Percentiles rank a stretch among this genome's conserved stretches.
Evolutionary conservation across 1,139 yeast genomes (phyloP).

Genomic region (Scheffersomyces titani): DNA sequence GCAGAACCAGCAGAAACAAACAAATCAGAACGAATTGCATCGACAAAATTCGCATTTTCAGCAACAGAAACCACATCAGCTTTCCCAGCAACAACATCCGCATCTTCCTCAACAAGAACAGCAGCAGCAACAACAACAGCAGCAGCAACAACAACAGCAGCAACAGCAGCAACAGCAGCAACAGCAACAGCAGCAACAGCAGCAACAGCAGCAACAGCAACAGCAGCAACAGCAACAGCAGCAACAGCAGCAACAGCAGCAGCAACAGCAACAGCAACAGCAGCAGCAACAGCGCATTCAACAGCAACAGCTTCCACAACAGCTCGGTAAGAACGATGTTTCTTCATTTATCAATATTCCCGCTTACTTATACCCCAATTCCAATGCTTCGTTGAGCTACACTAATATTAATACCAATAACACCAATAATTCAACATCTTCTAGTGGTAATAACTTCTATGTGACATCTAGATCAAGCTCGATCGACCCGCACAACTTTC

Average conservation of each 20-base stretch:
- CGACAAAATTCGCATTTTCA: not conserved
- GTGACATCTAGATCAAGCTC: not conserved
- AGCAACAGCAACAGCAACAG: constrained; percentile 3
- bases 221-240: constrained; percentile 7
- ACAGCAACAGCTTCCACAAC: constrained; percentile 7
- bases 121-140: not conserved
- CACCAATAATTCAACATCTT: not conserved
- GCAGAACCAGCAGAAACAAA: not conserved
- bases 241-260: constrained; percentile 2
- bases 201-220: constrained; percentile 4
- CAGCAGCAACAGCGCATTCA: constrained; percentile 5
- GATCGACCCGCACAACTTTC: not conserved
- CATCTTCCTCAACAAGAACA: not conserved
- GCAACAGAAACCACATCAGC: not conserved
- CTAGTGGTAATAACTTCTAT: not conserved
- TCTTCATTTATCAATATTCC: constrained; percentile 5
- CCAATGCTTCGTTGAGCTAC: not conserved
- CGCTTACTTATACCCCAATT: not conserved
- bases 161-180: too few species aligned
- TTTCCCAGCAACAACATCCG: not conserved
- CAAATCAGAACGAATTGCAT: not conserved
- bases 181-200: too few species aligned
- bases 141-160: too few species aligned
- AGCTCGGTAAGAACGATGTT: not conserved
- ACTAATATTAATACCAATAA: constrained; percentile 1